phyloP scores from a whole-genome alignment of 2,329 filamentous ascomycete genomes.

The Neoascochyta sp. region DNA sequence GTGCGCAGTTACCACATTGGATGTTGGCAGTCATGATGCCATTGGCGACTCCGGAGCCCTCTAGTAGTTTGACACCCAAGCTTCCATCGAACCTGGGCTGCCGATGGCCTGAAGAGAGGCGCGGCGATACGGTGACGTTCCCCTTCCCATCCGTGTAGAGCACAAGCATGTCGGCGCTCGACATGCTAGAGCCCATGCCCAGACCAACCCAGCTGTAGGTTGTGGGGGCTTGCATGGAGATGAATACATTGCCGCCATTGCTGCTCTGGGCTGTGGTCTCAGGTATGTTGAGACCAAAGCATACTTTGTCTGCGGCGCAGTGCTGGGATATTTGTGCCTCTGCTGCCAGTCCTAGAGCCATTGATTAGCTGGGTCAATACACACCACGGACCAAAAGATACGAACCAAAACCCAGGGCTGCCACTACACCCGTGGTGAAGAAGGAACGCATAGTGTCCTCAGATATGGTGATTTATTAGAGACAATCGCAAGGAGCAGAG shows the following conservation, averaged over 20 bases:
- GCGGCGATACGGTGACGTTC: slow-evolving; percentile 59
- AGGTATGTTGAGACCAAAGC: slow-evolving; percentile 57
- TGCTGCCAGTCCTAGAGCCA: slow-evolving; percentile 1
- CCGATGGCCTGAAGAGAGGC: slow-evolving; percentile 48
- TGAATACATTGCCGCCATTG: slow-evolving; percentile 54
- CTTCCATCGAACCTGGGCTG: slow-evolving; percentile 48
- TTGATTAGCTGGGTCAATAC: not conserved
- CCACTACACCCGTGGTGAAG: not conserved
- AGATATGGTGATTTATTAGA: no score
- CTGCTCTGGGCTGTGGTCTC: slow-evolving; percentile 46
- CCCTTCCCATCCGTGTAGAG: slow-evolving; percentile 54
- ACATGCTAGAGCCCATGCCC: slow-evolving; percentile 56
- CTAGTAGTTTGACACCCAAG: slow-evolving; percentile 51
- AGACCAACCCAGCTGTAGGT: slow-evolving; percentile 56
- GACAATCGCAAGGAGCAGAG: not conserved
- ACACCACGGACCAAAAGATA: no score
- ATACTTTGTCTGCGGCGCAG: slow-evolving; percentile 36
- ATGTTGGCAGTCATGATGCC: slow-evolving; percentile 60
- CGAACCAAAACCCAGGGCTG: slow-evolving; percentile 3
- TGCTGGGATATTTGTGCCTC: slow-evolving; percentile 9
- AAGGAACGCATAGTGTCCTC: slow-evolving; percentile 1
- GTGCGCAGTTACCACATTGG: slow-evolving; percentile 44
- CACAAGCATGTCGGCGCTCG: slow-evolving; percentile 58
- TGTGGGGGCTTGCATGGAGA: slow-evolving; percentile 57
- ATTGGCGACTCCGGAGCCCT: slow-evolving; percentile 54